phyloP scores from a whole-genome alignment of 2,329 filamentous ascomycete genomes.

The Nigrospora oryzae region DNA sequence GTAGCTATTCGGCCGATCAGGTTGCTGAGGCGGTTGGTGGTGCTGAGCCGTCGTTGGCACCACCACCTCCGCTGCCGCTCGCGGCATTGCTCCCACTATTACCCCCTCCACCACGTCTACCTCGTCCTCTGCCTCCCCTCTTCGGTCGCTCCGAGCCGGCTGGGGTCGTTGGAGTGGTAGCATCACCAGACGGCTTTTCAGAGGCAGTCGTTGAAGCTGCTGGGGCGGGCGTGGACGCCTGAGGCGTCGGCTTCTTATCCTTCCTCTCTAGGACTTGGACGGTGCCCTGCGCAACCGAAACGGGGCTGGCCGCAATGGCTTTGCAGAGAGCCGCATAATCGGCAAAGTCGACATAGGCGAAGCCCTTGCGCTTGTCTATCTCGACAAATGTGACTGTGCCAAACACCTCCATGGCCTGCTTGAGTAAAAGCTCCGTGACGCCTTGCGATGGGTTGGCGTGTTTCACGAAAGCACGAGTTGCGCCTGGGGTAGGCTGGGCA shows the following conservation, averaged over 20 bases:
- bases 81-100: conserved; percentile 4
- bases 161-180: conserved; percentile 10
- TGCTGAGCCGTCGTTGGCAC: too few relatives aligned
- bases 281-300: conserved; percentile 74
- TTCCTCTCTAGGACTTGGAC: conserved; percentile 83
- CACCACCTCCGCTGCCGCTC: background rate
- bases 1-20: too few relatives aligned
- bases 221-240: conserved; percentile 1
- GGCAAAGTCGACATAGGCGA: conserved; percentile 85
- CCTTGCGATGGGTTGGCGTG: conserved; percentile 85
- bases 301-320: conserved; percentile 73
- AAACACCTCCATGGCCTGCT: conserved; percentile 64
- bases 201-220: conserved; percentile 1
- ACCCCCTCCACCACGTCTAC: conserved; percentile 15
- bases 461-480: conserved; percentile 67
- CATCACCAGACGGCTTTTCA: conserved; percentile 13
- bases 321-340: conserved; percentile 64
- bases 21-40: too few relatives aligned
- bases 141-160: conserved; percentile 17
- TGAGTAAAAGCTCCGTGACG: conserved; percentile 74
- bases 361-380: conserved; percentile 90
- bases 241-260: conserved; percentile 34
- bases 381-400: conserved; percentile 74
- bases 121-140: conserved; percentile 19
- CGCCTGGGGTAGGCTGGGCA: conserved; percentile 28